These are phyloP conservation scores for Coleophoma cylindrospora DNA, from an alignment of 2,329 filamentous ascomycete species.

Conservation along the genomic window DNA sequence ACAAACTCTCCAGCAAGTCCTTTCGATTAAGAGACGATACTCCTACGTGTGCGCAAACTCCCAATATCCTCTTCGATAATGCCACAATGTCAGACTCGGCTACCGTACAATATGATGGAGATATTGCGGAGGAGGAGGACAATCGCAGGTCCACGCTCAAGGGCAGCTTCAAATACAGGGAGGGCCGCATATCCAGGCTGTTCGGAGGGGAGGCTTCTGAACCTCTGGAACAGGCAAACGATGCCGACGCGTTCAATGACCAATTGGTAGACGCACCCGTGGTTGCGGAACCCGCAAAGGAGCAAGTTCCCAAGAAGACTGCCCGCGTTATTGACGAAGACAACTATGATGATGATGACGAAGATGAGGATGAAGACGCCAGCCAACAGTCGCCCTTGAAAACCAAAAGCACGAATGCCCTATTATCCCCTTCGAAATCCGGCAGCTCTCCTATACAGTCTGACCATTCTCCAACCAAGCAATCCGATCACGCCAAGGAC, in stretches of 20 bases:
- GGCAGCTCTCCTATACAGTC: constrained; percentile 59
- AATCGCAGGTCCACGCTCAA: constrained; percentile 67
- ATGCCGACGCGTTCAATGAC: constrained; percentile 23
- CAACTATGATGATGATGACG: constrained; percentile 81
- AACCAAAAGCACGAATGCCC: constrained; percentile 41
- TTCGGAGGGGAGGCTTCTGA: constrained; percentile 46
- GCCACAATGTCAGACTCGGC: constrained; percentile 39
- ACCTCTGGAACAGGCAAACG: constrained; percentile 16
- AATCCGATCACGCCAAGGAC: constrained; percentile 46
- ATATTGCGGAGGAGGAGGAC: constrained; percentile 63
- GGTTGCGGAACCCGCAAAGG: constrained; percentile 39
- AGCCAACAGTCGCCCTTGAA: constrained; percentile 47
- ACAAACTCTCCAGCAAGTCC: constrained; percentile 40
- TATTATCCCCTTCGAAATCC: constrained; percentile 66
- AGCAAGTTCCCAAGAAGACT: constrained; percentile 59
- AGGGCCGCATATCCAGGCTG: constrained; percentile 71
- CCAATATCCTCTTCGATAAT: constrained; percentile 20
- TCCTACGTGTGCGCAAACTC: constrained; percentile 22
- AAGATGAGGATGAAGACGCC: constrained; percentile 60
- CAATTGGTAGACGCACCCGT: constrained; percentile 44
- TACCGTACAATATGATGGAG: constrained; percentile 41
- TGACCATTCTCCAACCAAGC: constrained; percentile 44
- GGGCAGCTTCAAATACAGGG: constrained; percentile 70
- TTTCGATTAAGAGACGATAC: constrained; percentile 60
- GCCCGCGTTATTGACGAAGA: constrained; percentile 78